Evolutionary conservation across 1,139 yeast species (phyloP).

Genomic region (Scheffersomyces stambukii): DNA sequence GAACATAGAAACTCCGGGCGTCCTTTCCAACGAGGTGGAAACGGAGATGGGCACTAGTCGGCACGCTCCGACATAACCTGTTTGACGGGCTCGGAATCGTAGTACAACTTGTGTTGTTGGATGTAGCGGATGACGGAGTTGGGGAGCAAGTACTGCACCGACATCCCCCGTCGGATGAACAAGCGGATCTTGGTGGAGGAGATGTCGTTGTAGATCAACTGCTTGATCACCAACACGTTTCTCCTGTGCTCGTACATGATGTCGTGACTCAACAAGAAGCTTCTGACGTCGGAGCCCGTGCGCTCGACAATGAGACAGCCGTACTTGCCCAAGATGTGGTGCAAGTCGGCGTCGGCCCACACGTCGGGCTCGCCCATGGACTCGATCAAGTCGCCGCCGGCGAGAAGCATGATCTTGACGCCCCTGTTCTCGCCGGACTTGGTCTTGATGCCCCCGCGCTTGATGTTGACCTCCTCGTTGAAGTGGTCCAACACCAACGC

Average conservation of each 20-base stretch:
- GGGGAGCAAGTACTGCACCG: conserved; percentile 91
- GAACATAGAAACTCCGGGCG: too few species aligned
- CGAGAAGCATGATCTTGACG: conserved; percentile 90
- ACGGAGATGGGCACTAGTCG: too few species aligned
- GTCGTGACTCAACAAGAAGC: conserved; percentile 87
- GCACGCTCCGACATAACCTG: conserved; percentile 67
- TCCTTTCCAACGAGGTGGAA: too few species aligned
- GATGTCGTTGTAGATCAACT: conserved; percentile 92
- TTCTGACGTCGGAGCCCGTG: conserved; percentile 93
- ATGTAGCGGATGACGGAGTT: conserved; percentile 92
- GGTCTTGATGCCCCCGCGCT: conserved; percentile 79
- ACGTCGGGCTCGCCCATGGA: conserved; percentile 99
- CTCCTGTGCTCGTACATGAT: conserved; percentile 95
- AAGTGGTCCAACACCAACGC: conserved; percentile 95
- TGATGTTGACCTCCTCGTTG: conserved; percentile 88
- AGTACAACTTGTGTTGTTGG: conserved; percentile 84
- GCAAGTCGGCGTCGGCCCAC: conserved; percentile 95
- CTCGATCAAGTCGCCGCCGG: conserved; percentile 97
- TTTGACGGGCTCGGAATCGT: conserved; percentile 90
- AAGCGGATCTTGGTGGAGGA: conserved; percentile 91
- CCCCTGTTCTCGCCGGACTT: conserved; percentile 75
- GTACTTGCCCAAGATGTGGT: conserved; percentile 90
- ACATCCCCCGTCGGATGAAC: conserved; percentile 91
- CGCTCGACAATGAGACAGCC: conserved; percentile 96
- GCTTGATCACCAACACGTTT: conserved; percentile 91